Conservation (phyloP, 192 early-diverging fungal genomes). For the Phycomyces nitens region DNA sequence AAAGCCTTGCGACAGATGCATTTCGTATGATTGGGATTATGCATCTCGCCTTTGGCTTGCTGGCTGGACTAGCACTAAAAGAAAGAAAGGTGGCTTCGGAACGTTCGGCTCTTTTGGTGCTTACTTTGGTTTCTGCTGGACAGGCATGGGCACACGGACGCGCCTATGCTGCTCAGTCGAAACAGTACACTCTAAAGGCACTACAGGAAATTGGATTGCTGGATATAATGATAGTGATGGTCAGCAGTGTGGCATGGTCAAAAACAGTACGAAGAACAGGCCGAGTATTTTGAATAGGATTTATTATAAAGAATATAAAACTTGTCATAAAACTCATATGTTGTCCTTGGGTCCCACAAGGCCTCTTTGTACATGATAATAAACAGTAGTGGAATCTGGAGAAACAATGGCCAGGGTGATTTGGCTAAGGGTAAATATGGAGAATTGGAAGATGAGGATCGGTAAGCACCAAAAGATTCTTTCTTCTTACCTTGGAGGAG, state of each 20-base stretch:
- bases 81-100: slow-evolving; percentile 25
- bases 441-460: neutral
- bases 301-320: neutral
- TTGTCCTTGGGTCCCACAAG: slow-evolving; percentile 5
- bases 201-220: slow-evolving; percentile 24
- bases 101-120: slow-evolving; percentile 21
- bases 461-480: neutral
- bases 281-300: slow-evolving; percentile 8
- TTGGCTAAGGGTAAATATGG: neutral
- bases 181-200: slow-evolving; percentile 20
- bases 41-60: slow-evolving; percentile 15
- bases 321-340: neutral
- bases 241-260: slow-evolving; percentile 21
- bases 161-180: slow-evolving; percentile 16
- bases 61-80: slow-evolving; percentile 18
- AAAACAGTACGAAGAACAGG: slow-evolving; percentile 29
- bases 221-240: slow-evolving; percentile 3
- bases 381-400: slow-evolving; percentile 16
- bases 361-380: slow-evolving; percentile 20
- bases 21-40: slow-evolving; percentile 15
- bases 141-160: slow-evolving; percentile 19
- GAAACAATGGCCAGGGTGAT: slow-evolving; percentile 21
- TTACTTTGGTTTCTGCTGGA: slow-evolving; percentile 17
- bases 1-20: slow-evolving; percentile 11
- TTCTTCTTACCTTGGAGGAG: neutral